Percentiles rank a stretch among this genome's conserved stretches.
These are phyloP conservation scores for Mucor indicus DNA, from an alignment of 371 early-diverging fungal species.

Conservation along the genomic window DNA sequence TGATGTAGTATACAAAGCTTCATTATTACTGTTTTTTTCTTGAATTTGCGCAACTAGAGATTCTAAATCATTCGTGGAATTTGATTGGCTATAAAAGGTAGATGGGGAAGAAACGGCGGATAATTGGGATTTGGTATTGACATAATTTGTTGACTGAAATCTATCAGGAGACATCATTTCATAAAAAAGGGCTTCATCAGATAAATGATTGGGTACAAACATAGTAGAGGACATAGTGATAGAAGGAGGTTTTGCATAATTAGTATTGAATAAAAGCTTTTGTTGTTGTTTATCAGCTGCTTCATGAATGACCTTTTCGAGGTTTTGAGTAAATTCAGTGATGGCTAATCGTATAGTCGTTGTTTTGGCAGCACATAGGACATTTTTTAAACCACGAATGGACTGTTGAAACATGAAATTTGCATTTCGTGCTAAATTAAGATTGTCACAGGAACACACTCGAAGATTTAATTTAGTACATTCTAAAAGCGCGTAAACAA, in stretches of 20 bases:
- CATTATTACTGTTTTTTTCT: not conserved
- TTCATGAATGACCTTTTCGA: too few relatives aligned
- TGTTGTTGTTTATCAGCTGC: too few relatives aligned
- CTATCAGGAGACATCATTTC: conserved; percentile 6
- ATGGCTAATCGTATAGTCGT: conserved; percentile 14
- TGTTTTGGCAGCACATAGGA: conserved; percentile 5
- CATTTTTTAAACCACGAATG: conserved; percentile 16
- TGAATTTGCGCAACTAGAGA: not conserved
- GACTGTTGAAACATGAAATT: conserved; percentile 40
- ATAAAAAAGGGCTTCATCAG: too few relatives aligned
- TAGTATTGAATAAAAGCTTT: too few relatives aligned
- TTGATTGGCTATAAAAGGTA: too few relatives aligned
- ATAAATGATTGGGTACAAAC: conserved; percentile 10
- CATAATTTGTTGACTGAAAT: too few relatives aligned
- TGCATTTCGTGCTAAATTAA: conserved; percentile 27
- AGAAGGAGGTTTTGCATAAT: conserved; percentile 7
- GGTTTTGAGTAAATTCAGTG: conserved; percentile 16
- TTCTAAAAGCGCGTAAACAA: conserved; percentile 9
- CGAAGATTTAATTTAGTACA: conserved; percentile 14
- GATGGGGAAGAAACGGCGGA: too few relatives aligned
- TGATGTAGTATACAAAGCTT: not conserved
- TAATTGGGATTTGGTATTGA: too few relatives aligned
- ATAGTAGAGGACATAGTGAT: conserved; percentile 9
- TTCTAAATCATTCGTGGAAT: too few relatives aligned
- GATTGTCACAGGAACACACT: conserved; percentile 10